phyloP scores from a whole-genome alignment of 73 alveolate genomes.

The Stentor roeselii region DNA sequence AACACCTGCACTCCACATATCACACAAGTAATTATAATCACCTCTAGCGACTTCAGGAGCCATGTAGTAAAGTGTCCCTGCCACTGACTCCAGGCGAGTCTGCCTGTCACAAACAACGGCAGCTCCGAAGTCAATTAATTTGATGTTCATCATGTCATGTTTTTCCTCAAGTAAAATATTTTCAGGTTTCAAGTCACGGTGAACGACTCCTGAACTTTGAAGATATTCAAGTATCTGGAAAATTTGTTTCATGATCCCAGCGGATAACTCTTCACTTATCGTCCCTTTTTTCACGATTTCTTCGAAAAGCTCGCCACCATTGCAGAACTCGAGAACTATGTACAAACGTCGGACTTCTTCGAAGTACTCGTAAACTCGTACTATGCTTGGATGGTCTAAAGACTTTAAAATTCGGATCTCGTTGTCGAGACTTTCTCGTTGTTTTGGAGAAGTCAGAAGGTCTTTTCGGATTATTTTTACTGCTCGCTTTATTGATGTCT shows the following conservation, averaged over 20 bases:
- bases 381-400: constrained; percentile 14
- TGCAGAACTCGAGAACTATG: neutral
- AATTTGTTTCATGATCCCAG: constrained; percentile 70
- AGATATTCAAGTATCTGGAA: constrained; percentile 68
- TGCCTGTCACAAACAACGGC: constrained; percentile 28
- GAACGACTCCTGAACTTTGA: constrained; percentile 75
- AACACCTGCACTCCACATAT: constrained; percentile 38
- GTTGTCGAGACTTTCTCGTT: neutral
- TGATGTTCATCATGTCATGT: constrained; percentile 49
- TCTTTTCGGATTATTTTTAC: neutral
- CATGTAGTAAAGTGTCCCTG: constrained; percentile 50
- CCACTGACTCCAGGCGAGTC: constrained; percentile 13
- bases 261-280: constrained; percentile 75
- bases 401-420: constrained; percentile 31
- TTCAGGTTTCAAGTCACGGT: constrained; percentile 93
- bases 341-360: neutral
- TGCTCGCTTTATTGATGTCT: neutral
- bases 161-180: constrained; percentile 72
- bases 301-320: constrained; percentile 11
- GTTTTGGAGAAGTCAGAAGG: neutral
- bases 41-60: constrained; percentile 60
- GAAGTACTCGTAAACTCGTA: neutral
- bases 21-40: neutral
- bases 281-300: neutral
- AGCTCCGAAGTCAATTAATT: constrained; percentile 93